phyloP scores from a whole-genome alignment of 2,329 filamentous ascomycete species.

The Hyphodiscus sp. region DNA sequence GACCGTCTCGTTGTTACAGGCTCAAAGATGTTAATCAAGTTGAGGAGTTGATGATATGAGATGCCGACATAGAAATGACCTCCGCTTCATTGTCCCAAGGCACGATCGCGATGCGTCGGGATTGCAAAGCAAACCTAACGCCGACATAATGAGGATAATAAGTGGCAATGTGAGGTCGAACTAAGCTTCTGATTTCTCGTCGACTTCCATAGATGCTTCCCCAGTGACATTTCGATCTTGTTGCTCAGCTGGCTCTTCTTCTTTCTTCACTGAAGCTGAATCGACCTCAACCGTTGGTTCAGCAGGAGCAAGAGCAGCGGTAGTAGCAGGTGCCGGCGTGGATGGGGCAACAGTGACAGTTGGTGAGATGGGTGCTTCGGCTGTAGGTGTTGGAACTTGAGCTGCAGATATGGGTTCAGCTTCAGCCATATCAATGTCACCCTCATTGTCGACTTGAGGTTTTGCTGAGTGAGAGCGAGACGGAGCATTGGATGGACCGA shows the following conservation, averaged over 20 bases:
- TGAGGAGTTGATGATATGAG: no score
- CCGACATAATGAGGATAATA: conserved; percentile 6
- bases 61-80: no score
- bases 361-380: conserved; percentile 3
- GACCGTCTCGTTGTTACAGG: no score
- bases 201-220: conserved; percentile 23
- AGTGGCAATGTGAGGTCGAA: background rate
- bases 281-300: conserved; percentile 28
- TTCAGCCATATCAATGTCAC: conserved; percentile 30
- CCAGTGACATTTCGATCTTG: conserved; percentile 26
- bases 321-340: conserved; percentile 12
- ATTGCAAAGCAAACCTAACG: background rate
- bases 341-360: conserved; percentile 2
- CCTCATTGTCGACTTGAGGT: conserved; percentile 24
- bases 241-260: conserved; percentile 27
- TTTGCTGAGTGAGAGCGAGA: conserved; percentile 25
- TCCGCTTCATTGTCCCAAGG: no score
- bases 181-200: conserved; percentile 13
- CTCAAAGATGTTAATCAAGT: no score
- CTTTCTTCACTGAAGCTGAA: conserved; percentile 28
- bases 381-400: conserved; percentile 1
- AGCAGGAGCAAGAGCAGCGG: conserved; percentile 21
- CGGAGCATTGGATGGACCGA: conserved; percentile 25
- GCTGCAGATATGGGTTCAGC: conserved; percentile 3
- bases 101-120: no score